Percentiles rank a stretch among this genome's conserved stretches.
Evolutionary conservation across 2,329 filamentous ascomycete genomes (phyloP).

Genomic region (Trichoderma sp.): DNA sequence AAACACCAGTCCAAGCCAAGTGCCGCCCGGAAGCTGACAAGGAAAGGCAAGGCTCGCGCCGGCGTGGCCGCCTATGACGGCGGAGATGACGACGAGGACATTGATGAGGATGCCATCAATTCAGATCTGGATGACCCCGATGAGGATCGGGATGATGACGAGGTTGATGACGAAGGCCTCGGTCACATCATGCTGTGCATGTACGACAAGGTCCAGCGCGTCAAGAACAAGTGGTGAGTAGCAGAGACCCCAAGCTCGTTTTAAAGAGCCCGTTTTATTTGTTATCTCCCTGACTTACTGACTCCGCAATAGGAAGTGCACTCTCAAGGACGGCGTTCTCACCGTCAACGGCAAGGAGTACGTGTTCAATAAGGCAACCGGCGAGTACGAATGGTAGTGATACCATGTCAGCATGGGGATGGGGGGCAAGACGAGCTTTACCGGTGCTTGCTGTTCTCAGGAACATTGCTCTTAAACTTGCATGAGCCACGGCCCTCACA

Average conservation of each 20-base stretch:
- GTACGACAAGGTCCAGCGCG: conserved; percentile 97
- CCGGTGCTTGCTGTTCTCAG: not conserved
- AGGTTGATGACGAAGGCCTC: conserved; percentile 81
- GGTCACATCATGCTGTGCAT: conserved; percentile 97
- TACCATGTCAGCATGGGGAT: not conserved
- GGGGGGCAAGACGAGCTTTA: not conserved
- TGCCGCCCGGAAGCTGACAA: conserved; percentile 28
- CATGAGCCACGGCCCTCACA: no score
- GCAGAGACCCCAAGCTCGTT: not conserved
- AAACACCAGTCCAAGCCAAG: conserved; percentile 37
- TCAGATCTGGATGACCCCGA: conserved; percentile 96
- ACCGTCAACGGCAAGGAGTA: conserved; percentile 94
- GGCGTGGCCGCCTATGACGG: conserved; percentile 62
- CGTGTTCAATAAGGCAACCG: conserved; percentile 95
- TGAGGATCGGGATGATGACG: conserved; percentile 79
- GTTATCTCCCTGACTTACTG: conserved; percentile 30
- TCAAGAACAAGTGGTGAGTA: conserved; percentile 93
- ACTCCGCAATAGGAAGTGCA: conserved; percentile 75
- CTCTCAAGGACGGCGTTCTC: conserved; percentile 92
- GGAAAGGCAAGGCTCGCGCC: conserved; percentile 34
- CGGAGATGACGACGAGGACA: conserved; percentile 60
- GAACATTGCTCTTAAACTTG: not conserved
- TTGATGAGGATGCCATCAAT: conserved; percentile 91
- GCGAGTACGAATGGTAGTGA: conserved; percentile 93
- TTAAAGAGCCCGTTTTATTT: not conserved